Evolutionary conservation across 306 rosid genomes (phyloP).

Genomic region (Castanea mollissima): DNA sequence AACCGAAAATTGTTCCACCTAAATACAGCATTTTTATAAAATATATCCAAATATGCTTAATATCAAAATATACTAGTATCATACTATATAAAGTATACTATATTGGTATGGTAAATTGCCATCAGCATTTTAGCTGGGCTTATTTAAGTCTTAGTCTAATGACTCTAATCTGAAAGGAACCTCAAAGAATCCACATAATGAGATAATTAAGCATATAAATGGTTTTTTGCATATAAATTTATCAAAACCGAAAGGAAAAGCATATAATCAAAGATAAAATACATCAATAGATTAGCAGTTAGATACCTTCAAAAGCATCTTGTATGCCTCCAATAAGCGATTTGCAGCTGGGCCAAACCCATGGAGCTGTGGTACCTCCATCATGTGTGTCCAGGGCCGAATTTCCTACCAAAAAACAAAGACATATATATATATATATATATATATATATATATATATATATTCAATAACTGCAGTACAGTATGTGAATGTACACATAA

Average conservation of each 20-base stretch:
- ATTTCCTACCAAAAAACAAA: slow-evolving; percentile 62
- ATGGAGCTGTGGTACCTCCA: slow-evolving; percentile 99
- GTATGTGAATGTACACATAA: neutral
- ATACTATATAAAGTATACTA: neutral
- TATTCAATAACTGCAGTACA: slow-evolving; percentile 1
- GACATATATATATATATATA: neutral
- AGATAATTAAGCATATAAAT: too few species aligned
- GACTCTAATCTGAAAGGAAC: neutral
- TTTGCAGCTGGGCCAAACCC: slow-evolving; percentile 99
- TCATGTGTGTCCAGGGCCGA: slow-evolving; percentile 99
- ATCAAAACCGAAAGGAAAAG: neutral
- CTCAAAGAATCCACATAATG: too few species aligned
- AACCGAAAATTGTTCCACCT: too few species aligned
- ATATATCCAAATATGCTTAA: neutral
- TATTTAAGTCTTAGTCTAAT: neutral
- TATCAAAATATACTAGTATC: neutral
- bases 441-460: too few species aligned
- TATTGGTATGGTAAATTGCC: neutral
- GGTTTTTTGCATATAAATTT: too few species aligned
- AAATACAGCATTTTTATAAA: neutral
- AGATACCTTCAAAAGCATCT: slow-evolving; percentile 89
- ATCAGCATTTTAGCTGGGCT: neutral
- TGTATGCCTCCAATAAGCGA: slow-evolving; percentile 90
- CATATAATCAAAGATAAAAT: neutral
- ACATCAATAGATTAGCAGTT: neutral